Base-by-base conservation (phyloP, 129 eudicot species). In the Ambrosia trifida region DNA sequence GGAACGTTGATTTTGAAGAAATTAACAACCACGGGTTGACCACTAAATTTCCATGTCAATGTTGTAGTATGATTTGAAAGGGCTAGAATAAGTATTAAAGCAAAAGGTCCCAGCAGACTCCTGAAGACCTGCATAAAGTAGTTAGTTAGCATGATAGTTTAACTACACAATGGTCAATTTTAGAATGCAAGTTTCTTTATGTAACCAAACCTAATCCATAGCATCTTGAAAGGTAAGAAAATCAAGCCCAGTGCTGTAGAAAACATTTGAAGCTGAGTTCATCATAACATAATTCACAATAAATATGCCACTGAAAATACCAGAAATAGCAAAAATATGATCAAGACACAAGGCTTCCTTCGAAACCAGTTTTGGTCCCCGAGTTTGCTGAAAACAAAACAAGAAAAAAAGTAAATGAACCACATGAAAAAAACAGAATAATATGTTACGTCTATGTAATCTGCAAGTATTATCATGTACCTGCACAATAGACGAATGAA, bases 221-320 rank as follows among this genome's bases (percentile, higher is more conserved):
- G n/a, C n/a, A n/a, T n/a, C n/a, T 62, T 70, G 87, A 68, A 83
- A 89, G 30, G 92, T 87, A 35, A 87, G 88, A 66, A 82, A 74
- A 63, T 79, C 79, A 46, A 92, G 86, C 43, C 88, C 98, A 13
- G 84, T 71, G 63, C 78, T 85, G 82, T 85, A 83, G 80, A 83
- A 93, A 9, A 80, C 90, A 80, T 84, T 85, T 62, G 98, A 95
- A 18, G 98, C 96, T 51, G 84, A 82, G 74, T 80, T 90, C 87
- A 93, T 84, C 53, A 89, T 77, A 76, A 81, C 76, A 75, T 81
- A 89, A 69, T 89, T 93, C 63, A 85, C 88, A 68, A 89, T 63
- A 78, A 87, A 93, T 73, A 89, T 80, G 72, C 90, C 90, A n/a
- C 96, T 89, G 80, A 85, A 93, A 77, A 89, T 76, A 67, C 85